Base-by-base conservation (phyloP, 2,329 filamentous ascomycete species). In the Beauveria brongniartii region DNA sequence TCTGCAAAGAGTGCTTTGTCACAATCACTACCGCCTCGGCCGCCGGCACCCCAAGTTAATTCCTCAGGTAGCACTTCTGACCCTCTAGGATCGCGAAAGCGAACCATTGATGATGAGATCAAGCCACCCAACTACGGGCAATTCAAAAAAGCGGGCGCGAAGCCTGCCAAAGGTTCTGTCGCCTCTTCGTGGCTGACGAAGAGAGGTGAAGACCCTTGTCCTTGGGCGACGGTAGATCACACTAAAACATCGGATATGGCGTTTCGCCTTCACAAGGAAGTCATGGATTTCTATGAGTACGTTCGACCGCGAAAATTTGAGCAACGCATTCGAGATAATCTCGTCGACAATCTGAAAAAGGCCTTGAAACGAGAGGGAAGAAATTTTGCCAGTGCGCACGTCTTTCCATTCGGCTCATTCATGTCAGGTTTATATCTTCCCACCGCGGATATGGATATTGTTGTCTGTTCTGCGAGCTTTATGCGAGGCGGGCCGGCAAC, bases 391-490 rank as follows among this genome's bases (percentile, higher is more conserved):
- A 82, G 84, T 52, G 84, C 86, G 12, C 80, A 87, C 54, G 78
- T 97, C 8, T 78, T 82, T 40, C 81, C 88, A 10, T 99, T 99
- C 71, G 94, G 94, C n/a, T 97, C 94, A 0, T 99, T 92, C 73
- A 92, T 91, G 66, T 91, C 91, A 3, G 91, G 90, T 0, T 78
- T 91, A 8, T 86, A 85, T 66, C 75, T 86, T 2, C 83, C 83
- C 0, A 85, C 89, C 1, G 91, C 90, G 18, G 94, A 99, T 70
- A 96, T 99, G 86, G 94, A 99, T 71, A 79, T 99, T 53, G 94
- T 96, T 3, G 82, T 94, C 57, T 83, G 92, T 55, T 85, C 82
- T 0, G 69, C 71, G 3, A 77, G 78, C 28, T 91, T 84, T 65
- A 78, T 85, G 64, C 71, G 76, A 9, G 77, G 80, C 3, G 82